Evolutionary conservation across 2,329 filamentous ascomycete genomes (phyloP), one percentile per base, ranked within the genome.

Genomic region (Colletotrichum sidae): DNA sequence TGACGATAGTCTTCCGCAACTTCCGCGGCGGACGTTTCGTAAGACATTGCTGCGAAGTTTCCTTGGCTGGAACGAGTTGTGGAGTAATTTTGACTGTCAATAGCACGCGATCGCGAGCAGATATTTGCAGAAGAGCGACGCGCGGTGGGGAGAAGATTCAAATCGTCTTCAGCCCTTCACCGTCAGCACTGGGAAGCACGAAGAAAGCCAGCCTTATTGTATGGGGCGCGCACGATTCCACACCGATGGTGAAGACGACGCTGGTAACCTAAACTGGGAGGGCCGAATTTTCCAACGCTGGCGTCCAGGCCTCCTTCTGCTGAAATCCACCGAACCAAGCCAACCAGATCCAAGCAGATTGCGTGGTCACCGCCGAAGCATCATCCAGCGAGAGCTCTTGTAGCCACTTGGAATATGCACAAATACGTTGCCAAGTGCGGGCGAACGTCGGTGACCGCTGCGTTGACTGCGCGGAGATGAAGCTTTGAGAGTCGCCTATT

Each of bases 1-100:
- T 93, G 92, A 77, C 92, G 92, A 82, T 97, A 99, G 81, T 98
- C 96, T 79, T 95, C 92, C 69, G 94, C 94, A 72, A 99, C 93
- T 80, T 97, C 94, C 77, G 92, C 93, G 69, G 92, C 81, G 71
- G 80, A 79, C 71, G 81, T 79, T 70, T 84, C 83, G 72, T 82
- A 80, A 66, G 81, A 80, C 83, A 85, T 86, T 72, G 55, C 75
- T 67, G 63, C 15, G 44, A 45, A 44, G 8, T 42, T 44, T 54
- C 35, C 46, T 44, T 41, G 41, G 52, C 7, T 17, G 52, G 25
- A 25, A 62, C 38, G 37, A 65, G 25, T 15, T 42, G 33, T 49
- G 15, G 49, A 46, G 45, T 47, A 47, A 34, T 37, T 35, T 51
- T 45, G 66, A 51, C 39, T 65, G 64, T 67, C 64, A 67, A 65